Conservation (phyloP, 805 yeast genomes). For the Wickerhamomyces ciferrii region DNA sequence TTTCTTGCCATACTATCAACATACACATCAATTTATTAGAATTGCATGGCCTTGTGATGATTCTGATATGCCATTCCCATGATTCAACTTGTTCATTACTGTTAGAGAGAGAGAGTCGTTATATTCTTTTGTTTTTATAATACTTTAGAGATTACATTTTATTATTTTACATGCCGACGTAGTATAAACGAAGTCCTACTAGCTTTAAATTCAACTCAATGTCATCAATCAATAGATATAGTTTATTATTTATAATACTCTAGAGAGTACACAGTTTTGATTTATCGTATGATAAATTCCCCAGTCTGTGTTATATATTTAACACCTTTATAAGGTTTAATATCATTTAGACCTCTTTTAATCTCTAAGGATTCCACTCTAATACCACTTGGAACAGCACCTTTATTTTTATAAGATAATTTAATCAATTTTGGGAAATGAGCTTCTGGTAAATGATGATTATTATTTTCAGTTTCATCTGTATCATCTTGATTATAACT, state of each 20-base stretch:
- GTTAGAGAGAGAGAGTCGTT: too few species aligned
- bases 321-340: constrained; percentile 87
- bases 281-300: constrained; percentile 31
- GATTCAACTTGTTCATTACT: too few species aligned
- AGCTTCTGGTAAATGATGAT: background rate
- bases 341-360: constrained; percentile 52
- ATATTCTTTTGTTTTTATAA: too few species aligned
- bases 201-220: too few species aligned
- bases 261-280: too few species aligned
- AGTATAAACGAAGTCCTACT: too few species aligned
- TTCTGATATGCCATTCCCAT: background rate
- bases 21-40: constrained; percentile 13
- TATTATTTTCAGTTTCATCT: background rate
- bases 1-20: constrained; percentile 13
- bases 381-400: constrained; percentile 71
- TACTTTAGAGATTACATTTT: too few species aligned
- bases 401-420: constrained; percentile 54
- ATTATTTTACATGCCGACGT: too few species aligned
- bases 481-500: too few species aligned
- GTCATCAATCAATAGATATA: too few species aligned
- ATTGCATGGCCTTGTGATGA: constrained; percentile 20
- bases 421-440: constrained; percentile 40
- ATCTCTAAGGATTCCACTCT: constrained; percentile 63
- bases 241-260: too few species aligned
- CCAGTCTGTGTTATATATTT: constrained; percentile 69